phyloP scores from a whole-genome alignment of 2,329 filamentous ascomycete genomes.

The Pseudogymnoascus sp. region DNA sequence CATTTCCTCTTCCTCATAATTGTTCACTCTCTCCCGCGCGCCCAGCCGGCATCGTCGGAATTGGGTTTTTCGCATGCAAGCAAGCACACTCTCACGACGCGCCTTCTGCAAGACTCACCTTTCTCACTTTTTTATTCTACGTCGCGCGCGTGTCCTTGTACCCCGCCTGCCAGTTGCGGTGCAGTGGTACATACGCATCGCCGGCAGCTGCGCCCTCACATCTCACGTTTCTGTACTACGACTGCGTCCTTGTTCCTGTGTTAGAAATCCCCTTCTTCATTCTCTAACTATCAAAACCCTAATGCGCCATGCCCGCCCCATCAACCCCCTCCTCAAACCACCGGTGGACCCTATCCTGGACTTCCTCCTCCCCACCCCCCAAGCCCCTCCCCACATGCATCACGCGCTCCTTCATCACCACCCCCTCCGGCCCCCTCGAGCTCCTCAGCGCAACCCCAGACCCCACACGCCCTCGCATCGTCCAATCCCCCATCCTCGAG shows the following conservation, averaged over 20 bases:
- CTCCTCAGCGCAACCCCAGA: slow-evolving; percentile 23
- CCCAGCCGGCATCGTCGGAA: background rate
- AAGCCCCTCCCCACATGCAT: slow-evolving; percentile 25
- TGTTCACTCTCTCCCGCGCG: background rate
- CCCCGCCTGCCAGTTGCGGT: background rate
- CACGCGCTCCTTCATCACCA: slow-evolving; percentile 26
- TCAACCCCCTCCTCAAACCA: background rate
- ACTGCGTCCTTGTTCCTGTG: background rate
- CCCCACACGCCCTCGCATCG: background rate
- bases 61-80: background rate
- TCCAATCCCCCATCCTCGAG: slow-evolving; percentile 2
- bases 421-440: slow-evolving; percentile 30
- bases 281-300: background rate
- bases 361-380: background rate
- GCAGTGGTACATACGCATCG: background rate
- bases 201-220: background rate
- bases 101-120: background rate
- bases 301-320: background rate
- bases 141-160: background rate
- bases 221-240: background rate
- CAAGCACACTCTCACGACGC: background rate
- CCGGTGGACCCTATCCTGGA: background rate
- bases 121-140: background rate
- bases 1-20: background rate
- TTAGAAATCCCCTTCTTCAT: background rate